Evolutionary conservation across 371 early-diverging fungal species (phyloP), one percentile per base, ranked within the genome.

Genomic region (Ordospora pajunii): DNA sequence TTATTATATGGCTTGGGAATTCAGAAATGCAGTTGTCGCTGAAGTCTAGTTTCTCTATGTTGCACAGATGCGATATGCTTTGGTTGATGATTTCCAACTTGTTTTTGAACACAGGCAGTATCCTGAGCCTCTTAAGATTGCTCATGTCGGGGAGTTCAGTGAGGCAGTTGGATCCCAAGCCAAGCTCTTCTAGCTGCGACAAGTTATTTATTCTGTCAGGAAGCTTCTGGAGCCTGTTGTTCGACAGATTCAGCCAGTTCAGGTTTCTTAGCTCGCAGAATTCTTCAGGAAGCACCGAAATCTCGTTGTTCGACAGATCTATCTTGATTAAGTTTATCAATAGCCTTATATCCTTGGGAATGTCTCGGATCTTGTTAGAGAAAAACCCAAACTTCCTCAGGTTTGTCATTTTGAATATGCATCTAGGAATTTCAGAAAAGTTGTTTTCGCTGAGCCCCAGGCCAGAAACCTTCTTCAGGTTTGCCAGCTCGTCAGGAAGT

Each of bases 221-320:
- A 1, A 90, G 54, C 1, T 79, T 62, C 7, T 69, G 78, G 12
- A 90, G 72, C 17, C 80, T 81, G 81, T 90, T 90, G 76, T 89
- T 90, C 46, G 88, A 88, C 6, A 89, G 74, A 68, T 89, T 90
- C 17, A 90, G 87, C 90, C 89, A 89, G 53, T 87, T 87, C 7
- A 90, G 58, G 14, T 83, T 79, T 10, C 64, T 80, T 8, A 89
- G 73, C 5, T 78, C 75, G 2, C 89, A 87, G 22, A 89, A 84
- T 19, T 86, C 84, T 0, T 77, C 32, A 4, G 90, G 90, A 12
- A 90, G 69, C 0, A 77, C 76, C 2, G 51, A 72, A 2, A 89
- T 78, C 8, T 83, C 76, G 69, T 89, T 89, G 79, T 88, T 88
- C 19, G 88, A 88, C 27, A 89, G 70, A 76, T 89, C 88, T 23